phyloP scores from a whole-genome alignment of 2,329 filamentous ascomycete genomes.

The Calonectria pauciramosa region DNA sequence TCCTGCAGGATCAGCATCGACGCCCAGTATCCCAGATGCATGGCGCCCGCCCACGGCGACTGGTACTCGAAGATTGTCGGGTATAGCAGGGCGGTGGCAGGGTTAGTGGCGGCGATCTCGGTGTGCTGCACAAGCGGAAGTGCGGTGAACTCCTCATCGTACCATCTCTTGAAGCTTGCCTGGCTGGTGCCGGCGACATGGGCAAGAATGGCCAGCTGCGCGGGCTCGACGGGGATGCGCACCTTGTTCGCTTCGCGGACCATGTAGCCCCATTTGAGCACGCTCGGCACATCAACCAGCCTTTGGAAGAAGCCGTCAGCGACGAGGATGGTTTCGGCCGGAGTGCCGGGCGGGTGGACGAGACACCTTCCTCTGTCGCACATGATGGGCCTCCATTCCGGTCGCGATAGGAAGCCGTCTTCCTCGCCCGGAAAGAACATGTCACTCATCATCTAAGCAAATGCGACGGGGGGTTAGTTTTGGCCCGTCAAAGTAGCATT shows the following conservation, averaged over 20 bases:
- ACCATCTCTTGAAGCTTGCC: constrained; percentile 51
- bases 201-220: constrained; percentile 46
- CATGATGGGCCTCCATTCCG: constrained; percentile 54
- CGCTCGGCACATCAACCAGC: constrained; percentile 51
- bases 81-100: constrained; percentile 47
- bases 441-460: constrained; percentile 53
- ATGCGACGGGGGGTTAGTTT: constrained; percentile 38
- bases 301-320: constrained; percentile 52
- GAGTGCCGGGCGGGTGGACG: constrained; percentile 42
- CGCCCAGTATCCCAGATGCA: constrained; percentile 55
- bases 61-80: constrained; percentile 49
- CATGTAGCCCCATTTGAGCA: constrained; percentile 50
- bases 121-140: constrained; percentile 40
- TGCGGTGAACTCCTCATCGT: constrained; percentile 43
- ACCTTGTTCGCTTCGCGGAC: constrained; percentile 49
- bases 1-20: constrained; percentile 57
- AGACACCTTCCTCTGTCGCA: constrained; percentile 42
- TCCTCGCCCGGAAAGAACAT: constrained; percentile 52
- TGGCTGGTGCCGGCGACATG: constrained; percentile 46
- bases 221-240: constrained; percentile 47
- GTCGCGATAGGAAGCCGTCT: constrained; percentile 53
- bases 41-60: constrained; percentile 50
- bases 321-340: constrained; percentile 40
- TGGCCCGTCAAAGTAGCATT: constrained; percentile 40
- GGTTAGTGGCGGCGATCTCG: constrained; percentile 48